phyloP scores from a whole-genome alignment of 2,329 filamentous ascomycete species.

The Rhynchosporium agropyri region DNA sequence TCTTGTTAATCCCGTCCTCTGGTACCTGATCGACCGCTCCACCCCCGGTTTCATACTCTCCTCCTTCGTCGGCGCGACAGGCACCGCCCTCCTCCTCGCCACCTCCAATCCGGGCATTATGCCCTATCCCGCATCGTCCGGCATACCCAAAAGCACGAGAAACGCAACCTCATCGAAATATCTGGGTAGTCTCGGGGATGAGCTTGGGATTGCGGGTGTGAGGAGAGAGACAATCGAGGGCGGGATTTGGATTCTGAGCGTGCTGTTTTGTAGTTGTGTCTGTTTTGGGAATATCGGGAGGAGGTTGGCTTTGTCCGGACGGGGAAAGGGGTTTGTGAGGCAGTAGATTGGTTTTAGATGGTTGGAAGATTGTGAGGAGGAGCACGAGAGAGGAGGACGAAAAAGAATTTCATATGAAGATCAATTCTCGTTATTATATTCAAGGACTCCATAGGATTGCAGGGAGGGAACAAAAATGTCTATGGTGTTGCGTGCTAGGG shows the following conservation, averaged over 20 bases:
- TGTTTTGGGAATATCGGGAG: slow-evolving; percentile 97
- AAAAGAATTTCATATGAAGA: background rate
- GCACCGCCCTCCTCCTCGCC: slow-evolving; percentile 73
- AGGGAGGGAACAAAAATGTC: background rate
- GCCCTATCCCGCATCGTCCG: slow-evolving; percentile 58
- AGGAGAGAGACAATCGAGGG: slow-evolving; percentile 68
- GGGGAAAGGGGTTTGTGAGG: background rate
- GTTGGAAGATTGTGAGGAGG: too few relatives aligned
- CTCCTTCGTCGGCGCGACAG: slow-evolving; percentile 69
- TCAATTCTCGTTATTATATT: background rate
- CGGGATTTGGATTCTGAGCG: slow-evolving; percentile 87
- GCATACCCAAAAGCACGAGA: slow-evolving; percentile 24
- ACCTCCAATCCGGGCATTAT: slow-evolving; percentile 74
- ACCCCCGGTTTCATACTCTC: slow-evolving; percentile 82
- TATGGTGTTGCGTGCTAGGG: too few relatives aligned
- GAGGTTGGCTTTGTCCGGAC: slow-evolving; percentile 57
- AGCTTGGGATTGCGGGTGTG: slow-evolving; percentile 54
- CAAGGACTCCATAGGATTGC: background rate
- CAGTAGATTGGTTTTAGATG: background rate
- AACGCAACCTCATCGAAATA: slow-evolving; percentile 23
- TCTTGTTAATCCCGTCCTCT: slow-evolving; percentile 88
- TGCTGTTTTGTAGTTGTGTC: slow-evolving; percentile 91
- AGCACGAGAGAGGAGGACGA: background rate
- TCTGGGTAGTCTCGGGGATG: slow-evolving; percentile 18
- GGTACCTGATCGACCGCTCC: slow-evolving; percentile 94